These are phyloP conservation scores for Solioccasus polychromus DNA, from an alignment of 768 basidiomycete species.

Conservation along the genomic window DNA sequence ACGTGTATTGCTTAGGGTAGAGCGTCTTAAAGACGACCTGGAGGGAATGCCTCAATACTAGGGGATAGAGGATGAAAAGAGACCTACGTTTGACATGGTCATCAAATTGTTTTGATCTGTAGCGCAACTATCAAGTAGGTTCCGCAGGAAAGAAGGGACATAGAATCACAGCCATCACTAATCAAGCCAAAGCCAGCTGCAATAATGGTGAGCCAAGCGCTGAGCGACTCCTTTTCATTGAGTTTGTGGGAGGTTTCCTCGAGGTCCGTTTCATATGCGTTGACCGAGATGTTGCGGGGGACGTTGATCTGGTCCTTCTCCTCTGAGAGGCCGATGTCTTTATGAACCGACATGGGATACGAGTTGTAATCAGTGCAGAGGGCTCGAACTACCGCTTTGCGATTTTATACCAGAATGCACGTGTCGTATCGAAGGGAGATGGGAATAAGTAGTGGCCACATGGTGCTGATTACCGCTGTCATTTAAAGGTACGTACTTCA, in stretches of 20 bases:
- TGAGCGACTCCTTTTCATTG: constrained; percentile 43
- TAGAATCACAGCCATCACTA: constrained; percentile 52
- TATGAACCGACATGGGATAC: constrained; percentile 22
- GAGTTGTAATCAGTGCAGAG: not conserved
- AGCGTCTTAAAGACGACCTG: constrained; percentile 65
- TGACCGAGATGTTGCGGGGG: constrained; percentile 19
- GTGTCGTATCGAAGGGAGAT: not conserved
- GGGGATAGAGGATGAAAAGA: not conserved
- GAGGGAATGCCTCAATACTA: constrained; percentile 10
- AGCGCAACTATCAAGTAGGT: constrained; percentile 6
- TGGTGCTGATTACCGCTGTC: constrained; percentile 5
- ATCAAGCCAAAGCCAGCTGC: constrained; percentile 66
- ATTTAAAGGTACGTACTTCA: constrained; percentile 8
- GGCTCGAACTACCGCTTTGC: not conserved
- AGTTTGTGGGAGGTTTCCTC: constrained; percentile 24
- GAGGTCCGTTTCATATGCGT: constrained; percentile 22
- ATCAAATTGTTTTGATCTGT: constrained; percentile 69
- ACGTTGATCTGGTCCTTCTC: constrained; percentile 6
- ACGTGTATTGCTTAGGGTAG: constrained; percentile 62
- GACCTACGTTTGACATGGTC: constrained; percentile 61
- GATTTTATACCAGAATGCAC: not conserved
- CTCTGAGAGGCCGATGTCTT: constrained; percentile 11
- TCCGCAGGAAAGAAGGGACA: not conserved
- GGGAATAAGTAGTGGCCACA: not conserved
- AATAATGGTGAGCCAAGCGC: constrained; percentile 60